A percentile compares a stretch with the other conserved stretches of the same genome.
Evolutionary conservation across 139 green algal genomes (phyloP).

Genomic region (Gonium pectorale): DNA sequence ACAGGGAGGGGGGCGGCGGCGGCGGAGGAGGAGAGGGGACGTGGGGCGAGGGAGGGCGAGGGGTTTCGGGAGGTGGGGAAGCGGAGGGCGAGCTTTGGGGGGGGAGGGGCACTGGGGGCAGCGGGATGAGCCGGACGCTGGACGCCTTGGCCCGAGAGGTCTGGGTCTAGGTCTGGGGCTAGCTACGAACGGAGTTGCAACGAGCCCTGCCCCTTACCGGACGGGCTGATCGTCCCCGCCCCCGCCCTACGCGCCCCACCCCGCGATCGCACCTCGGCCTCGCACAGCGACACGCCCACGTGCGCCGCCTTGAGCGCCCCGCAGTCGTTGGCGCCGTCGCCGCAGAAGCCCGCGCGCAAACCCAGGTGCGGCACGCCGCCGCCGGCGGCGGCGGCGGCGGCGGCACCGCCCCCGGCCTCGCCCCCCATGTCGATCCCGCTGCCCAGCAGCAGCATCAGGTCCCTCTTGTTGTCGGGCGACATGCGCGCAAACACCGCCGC

Average conservation of each 20-base stretch:
- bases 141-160: too few relatives aligned
- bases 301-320: conserved; percentile 71
- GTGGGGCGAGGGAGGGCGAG: background rate
- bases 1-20: background rate
- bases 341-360: conserved; percentile 74
- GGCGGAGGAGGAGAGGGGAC: background rate
- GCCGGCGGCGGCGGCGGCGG: background rate
- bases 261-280: conserved; percentile 58
- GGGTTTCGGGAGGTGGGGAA: too few relatives aligned
- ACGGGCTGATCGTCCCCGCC: too few relatives aligned
- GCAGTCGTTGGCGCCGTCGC: conserved; percentile 75
- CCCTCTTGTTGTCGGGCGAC: conserved; percentile 66
- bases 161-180: too few relatives aligned
- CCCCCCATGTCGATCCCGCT: conserved; percentile 51
- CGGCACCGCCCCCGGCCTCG: background rate
- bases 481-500: conserved; percentile 62
- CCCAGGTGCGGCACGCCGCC: conserved; percentile 54
- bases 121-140: too few relatives aligned
- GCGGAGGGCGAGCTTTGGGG: too few relatives aligned
- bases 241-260: too few relatives aligned
- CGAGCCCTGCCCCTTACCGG: too few relatives aligned
- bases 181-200: too few relatives aligned
- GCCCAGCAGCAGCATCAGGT: conserved; percentile 68
- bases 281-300: conserved; percentile 74
- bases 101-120: too few relatives aligned